Evolutionary conservation across 345 rosid species (phyloP), one percentile per base, ranked within the genome.

Genomic region (Euphorbia lathyris): DNA sequence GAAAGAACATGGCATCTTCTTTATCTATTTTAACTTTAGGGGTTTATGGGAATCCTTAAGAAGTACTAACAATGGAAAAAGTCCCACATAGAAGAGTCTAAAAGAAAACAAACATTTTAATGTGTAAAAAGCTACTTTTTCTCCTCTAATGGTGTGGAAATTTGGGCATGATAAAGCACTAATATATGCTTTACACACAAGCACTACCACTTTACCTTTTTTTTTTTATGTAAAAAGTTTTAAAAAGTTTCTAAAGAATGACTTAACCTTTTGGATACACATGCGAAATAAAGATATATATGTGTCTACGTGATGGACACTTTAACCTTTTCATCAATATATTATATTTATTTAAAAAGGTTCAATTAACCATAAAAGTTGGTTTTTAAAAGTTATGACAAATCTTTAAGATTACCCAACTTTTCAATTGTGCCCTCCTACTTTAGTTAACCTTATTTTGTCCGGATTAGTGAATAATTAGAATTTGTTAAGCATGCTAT

Each of bases 301-400:
- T 53, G 55, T 76, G 83, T 78, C 79, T 71, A 77, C 85, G 73
- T 75, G 76, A 79, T 79, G 66, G 78, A 66, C 73, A 60, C 74
- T 60, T 55, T n/a, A 42, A 68, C 75, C 74, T 68, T 58, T 74
- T 62, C 72, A 51, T 71, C 75, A 70, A 43, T 45, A 68, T 48
- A 22, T 56, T 27, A 34, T 51, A 64, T 51, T 40, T 40, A 11
- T 55, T 36, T 53, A 55, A 47, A 71, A 55, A 55, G 58, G n/a
- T 69, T 75, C 68, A 71, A 69, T 82, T 79, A 76, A 68, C 80
- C 80, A 63, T 76, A 82, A 81, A 77, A 74, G 66, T 74, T 59
- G 72, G 84, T 66, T 79, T 81, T 78, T 79, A 77, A 78, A 82
- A 80, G 82, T 74, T 70, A 65, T 66, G 81, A 79, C 80, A 81